Evolutionary conservation across 768 basidiomycete genomes (phyloP).

Genomic region (Mrakia gelida): DNA sequence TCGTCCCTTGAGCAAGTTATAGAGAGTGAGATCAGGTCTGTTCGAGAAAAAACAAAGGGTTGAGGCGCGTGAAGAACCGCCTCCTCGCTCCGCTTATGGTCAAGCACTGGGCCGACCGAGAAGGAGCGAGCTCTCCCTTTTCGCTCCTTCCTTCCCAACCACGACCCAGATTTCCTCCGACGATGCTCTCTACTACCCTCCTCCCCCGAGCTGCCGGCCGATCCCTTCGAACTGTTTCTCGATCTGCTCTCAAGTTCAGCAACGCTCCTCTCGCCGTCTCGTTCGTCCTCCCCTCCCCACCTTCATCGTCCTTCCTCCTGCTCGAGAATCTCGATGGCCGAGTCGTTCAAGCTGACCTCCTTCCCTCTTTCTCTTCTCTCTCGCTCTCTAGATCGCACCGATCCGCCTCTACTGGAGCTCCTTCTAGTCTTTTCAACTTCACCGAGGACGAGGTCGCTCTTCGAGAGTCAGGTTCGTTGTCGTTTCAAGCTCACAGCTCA

Average conservation of each 20-base stretch:
- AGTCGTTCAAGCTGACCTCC: neutral
- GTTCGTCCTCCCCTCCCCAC: neutral
- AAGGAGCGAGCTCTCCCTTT: neutral
- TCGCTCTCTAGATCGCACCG: neutral
- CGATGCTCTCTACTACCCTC: constrained; percentile 7
- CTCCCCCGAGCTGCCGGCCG: neutral
- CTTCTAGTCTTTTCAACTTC: constrained; percentile 58
- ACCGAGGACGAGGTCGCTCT: constrained; percentile 95
- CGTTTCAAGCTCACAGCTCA: neutral
- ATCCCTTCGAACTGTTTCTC: neutral
- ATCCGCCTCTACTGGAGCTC: neutral
- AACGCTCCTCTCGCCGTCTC: neutral
- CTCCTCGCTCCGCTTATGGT: neutral
- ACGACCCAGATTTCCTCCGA: neutral
- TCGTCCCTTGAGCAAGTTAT: too few species aligned
- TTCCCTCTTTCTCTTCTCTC: too few species aligned
- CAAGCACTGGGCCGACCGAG: neutral
- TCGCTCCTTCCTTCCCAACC: neutral
- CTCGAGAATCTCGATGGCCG: too few species aligned
- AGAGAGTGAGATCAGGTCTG: neutral
- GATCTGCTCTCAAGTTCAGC: neutral
- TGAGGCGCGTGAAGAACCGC: neutral
- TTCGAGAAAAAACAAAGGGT: neutral
- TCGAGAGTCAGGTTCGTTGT: constrained; percentile 70
- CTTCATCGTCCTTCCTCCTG: neutral